These are phyloP conservation scores for Verticillium tricorpus DNA, from an alignment of 2,329 filamentous ascomycete species.

Conservation along the genomic window DNA sequence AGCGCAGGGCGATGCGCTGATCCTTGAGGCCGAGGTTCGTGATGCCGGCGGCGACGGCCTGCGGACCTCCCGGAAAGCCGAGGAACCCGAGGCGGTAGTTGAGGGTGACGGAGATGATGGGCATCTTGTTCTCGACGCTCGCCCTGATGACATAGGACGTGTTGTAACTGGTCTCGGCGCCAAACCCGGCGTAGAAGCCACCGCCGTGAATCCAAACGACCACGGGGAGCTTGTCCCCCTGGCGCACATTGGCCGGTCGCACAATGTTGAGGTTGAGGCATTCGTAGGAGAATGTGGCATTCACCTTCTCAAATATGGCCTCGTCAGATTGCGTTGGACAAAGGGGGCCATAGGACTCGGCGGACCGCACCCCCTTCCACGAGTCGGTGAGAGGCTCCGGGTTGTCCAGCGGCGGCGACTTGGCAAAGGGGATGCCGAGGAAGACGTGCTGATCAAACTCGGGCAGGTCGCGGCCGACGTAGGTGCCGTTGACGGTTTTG, in stretches of 20 bases:
- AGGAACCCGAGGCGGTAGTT: constrained; percentile 51
- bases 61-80: constrained; percentile 44
- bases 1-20: constrained; percentile 44
- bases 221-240: constrained; percentile 42
- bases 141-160: constrained; percentile 53
- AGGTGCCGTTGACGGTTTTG: constrained; percentile 29
- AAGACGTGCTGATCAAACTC: constrained; percentile 40
- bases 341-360: constrained; percentile 36
- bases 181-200: constrained; percentile 20
- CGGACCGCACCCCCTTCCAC: constrained; percentile 34
- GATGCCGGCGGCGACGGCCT: constrained; percentile 43
- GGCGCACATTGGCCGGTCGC: constrained; percentile 41
- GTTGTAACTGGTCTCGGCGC: constrained; percentile 50
- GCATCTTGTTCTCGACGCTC: constrained; percentile 36
- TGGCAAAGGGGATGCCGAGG: constrained; percentile 45
- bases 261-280: constrained; percentile 60
- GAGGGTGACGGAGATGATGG: constrained; percentile 41
- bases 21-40: constrained; percentile 52
- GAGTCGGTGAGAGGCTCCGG: constrained; percentile 42
- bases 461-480: constrained; percentile 27
- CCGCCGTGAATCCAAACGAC: constrained; percentile 53
- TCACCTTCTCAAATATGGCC: constrained; percentile 8
- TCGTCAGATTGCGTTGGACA: constrained; percentile 24
- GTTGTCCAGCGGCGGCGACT: constrained; percentile 39
- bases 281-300: constrained; percentile 41